A percentile compares a stretch with the other conserved stretches of the same genome.
Conservation (phyloP, 768 basidiomycete genomes). For the Psilocybe cubensis region DNA sequence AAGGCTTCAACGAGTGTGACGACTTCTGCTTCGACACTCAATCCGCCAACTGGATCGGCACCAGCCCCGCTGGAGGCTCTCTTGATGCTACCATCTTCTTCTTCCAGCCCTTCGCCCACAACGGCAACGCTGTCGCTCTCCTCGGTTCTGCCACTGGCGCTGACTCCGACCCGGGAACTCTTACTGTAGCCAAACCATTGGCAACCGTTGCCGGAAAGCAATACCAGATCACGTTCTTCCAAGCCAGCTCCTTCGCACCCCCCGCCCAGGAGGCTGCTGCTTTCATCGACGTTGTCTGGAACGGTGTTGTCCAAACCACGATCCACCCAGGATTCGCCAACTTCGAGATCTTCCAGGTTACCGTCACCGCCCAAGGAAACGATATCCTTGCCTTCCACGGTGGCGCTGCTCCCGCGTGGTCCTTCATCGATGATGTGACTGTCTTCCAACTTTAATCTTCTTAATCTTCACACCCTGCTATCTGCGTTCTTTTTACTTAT, state of each 20-base stretch:
- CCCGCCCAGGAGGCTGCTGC: slow-evolving; percentile 33
- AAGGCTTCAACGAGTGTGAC: slow-evolving; percentile 38
- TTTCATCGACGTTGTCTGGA: slow-evolving; percentile 47
- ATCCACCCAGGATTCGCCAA: slow-evolving; percentile 38
- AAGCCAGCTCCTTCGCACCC: slow-evolving; percentile 41
- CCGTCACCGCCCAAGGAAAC: slow-evolving; percentile 36
- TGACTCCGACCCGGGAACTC: slow-evolving; percentile 41
- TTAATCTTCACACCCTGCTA: background rate
- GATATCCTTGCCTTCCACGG: slow-evolving; percentile 45
- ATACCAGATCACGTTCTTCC: slow-evolving; percentile 48
- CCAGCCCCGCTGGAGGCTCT: slow-evolving; percentile 35
- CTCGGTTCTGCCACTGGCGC: slow-evolving; percentile 45
- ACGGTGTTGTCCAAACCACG: slow-evolving; percentile 35
- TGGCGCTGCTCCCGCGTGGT: slow-evolving; percentile 50
- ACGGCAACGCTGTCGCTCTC: slow-evolving; percentile 40
- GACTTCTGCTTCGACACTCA: slow-evolving; percentile 45
- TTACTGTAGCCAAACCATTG: slow-evolving; percentile 34
- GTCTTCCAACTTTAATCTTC: slow-evolving; percentile 26
- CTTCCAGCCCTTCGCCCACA: slow-evolving; percentile 42
- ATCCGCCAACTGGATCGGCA: slow-evolving; percentile 43
- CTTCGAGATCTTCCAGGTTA: slow-evolving; percentile 41
- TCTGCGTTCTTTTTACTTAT: background rate
- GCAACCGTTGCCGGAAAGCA: slow-evolving; percentile 36
- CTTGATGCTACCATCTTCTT: slow-evolving; percentile 49
- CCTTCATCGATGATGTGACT: slow-evolving; percentile 49